phyloP scores from a whole-genome alignment of 2,329 filamentous ascomycete genomes.

The Cladosporium colombiae region DNA sequence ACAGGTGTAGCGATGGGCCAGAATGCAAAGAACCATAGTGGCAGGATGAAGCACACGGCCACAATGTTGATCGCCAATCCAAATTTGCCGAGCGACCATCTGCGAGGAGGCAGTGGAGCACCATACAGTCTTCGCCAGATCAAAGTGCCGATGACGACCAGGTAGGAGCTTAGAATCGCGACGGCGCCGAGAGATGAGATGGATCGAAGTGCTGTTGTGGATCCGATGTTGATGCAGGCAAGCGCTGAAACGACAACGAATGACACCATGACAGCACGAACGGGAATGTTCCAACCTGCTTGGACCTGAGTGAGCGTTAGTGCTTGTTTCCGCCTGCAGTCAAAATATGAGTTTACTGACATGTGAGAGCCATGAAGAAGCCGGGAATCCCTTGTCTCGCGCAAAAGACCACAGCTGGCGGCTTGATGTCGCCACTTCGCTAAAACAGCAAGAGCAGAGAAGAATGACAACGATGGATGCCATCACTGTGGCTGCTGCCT shows the following conservation, averaged over 20 bases:
- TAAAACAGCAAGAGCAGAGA: slow-evolving; percentile 36
- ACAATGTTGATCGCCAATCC: slow-evolving; percentile 39
- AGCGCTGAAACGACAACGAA: slow-evolving; percentile 32
- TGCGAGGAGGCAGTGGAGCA: slow-evolving; percentile 22
- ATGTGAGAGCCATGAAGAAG: slow-evolving; percentile 16
- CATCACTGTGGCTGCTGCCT: slow-evolving; percentile 37
- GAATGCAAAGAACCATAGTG: slow-evolving; percentile 57
- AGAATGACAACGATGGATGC: slow-evolving; percentile 38
- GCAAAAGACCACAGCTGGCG: slow-evolving; percentile 45
- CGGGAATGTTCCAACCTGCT: slow-evolving; percentile 29
- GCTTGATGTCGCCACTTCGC: slow-evolving; percentile 41
- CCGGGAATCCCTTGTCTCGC: slow-evolving; percentile 40
- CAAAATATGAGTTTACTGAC: neutral
- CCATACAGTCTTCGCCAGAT: slow-evolving; percentile 25
- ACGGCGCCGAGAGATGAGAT: slow-evolving; percentile 26
- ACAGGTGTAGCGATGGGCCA: slow-evolving; percentile 37
- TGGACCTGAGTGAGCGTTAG: slow-evolving; percentile 11
- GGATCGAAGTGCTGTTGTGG: slow-evolving; percentile 44
- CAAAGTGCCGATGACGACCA: slow-evolving; percentile 26
- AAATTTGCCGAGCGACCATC: slow-evolving; percentile 28
- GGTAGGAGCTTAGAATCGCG: slow-evolving; percentile 27
- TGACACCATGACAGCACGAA: slow-evolving; percentile 31
- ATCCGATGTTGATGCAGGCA: slow-evolving; percentile 40
- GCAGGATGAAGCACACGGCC: slow-evolving; percentile 42
- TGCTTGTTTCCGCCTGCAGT: neutral